phyloP scores from a whole-genome alignment of 495 filamentous ascomycete genomes.

The Baudoinia panamericana region DNA sequence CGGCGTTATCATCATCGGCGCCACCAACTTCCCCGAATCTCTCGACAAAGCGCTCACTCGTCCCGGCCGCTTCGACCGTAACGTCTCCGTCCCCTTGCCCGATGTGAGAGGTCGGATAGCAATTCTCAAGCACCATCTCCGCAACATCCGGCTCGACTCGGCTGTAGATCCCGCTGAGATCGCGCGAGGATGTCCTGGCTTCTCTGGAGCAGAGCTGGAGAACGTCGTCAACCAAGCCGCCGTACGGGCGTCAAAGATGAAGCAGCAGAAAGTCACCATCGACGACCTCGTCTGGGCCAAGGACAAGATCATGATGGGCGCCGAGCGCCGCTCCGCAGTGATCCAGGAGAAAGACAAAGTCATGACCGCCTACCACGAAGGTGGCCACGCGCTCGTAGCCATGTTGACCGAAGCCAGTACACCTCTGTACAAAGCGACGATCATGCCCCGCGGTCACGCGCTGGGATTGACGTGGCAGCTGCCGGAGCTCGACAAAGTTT shows the following conservation, averaged over 20 bases:
- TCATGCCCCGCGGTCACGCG: constrained; percentile 76
- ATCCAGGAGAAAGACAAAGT: constrained; percentile 77
- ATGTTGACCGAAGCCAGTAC: constrained; percentile 60
- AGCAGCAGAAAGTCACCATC: constrained; percentile 56
- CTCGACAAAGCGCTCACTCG: constrained; percentile 90
- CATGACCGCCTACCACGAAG: constrained; percentile 94
- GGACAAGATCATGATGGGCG: constrained; percentile 96
- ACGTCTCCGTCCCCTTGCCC: constrained; percentile 74
- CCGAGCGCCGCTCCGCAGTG: constrained; percentile 73
- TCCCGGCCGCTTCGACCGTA: constrained; percentile 89
- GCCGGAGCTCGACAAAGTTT: constrained; percentile 82
- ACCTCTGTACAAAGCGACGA: constrained; percentile 89
- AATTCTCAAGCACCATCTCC: constrained; percentile 84
- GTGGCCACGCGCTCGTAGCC: constrained; percentile 81
- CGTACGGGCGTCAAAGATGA: constrained; percentile 73
- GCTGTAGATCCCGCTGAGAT: constrained; percentile 74
- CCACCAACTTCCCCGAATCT: constrained; percentile 88
- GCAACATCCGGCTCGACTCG: constrained; percentile 61
- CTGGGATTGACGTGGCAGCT: constrained; percentile 76
- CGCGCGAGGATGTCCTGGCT: constrained; percentile 75
- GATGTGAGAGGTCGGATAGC: constrained; percentile 90
- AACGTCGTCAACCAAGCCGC: constrained; percentile 95
- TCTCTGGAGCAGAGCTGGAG: constrained; percentile 89
- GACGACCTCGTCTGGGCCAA: constrained; percentile 92
- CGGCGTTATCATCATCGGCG: constrained; percentile 86